Percentiles rank a stretch among this genome's conserved stretches.
These are phyloP conservation scores for Klebsormidium nitens DNA, from an alignment of 139 green algal species.

Conservation along the genomic window DNA sequence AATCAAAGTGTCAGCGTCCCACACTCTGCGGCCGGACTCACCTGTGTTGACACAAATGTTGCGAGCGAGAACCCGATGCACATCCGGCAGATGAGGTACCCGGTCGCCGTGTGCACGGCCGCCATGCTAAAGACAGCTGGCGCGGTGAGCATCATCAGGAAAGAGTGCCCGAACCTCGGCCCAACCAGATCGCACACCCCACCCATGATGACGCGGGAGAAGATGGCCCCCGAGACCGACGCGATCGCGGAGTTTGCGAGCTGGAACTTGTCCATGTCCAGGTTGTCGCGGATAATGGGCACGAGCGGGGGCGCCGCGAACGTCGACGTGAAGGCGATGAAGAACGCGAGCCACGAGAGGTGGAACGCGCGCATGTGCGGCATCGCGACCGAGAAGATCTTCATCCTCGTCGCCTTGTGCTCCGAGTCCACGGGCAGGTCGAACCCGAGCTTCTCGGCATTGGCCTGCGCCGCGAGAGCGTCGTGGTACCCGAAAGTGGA, in stretches of 20 bases:
- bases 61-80: slow-evolving; percentile 78
- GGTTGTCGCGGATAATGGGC: slow-evolving; percentile 73
- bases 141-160: slow-evolving; percentile 51
- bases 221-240: slow-evolving; percentile 60
- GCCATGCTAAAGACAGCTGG: slow-evolving; percentile 60
- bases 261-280: slow-evolving; percentile 65
- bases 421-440: slow-evolving; percentile 56
- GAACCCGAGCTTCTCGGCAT: background rate
- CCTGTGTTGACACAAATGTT: slow-evolving; percentile 86
- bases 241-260: slow-evolving; percentile 53
- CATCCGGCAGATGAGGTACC: slow-evolving; percentile 69
- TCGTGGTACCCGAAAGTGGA: background rate
- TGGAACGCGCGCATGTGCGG: slow-evolving; percentile 70
- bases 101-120: slow-evolving; percentile 45
- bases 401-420: slow-evolving; percentile 59
- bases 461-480: background rate
- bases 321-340: slow-evolving; percentile 83
- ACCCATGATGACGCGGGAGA: slow-evolving; percentile 55
- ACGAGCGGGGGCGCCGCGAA: slow-evolving; percentile 80
- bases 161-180: slow-evolving; percentile 57
- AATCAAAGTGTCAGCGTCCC: too few relatives aligned
- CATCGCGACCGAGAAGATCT: slow-evolving; percentile 43
- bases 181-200: slow-evolving; percentile 69
- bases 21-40: too few relatives aligned
- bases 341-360: slow-evolving; percentile 80